Evolutionary conservation across 2,329 filamentous ascomycete species (phyloP).

Genomic region (Trichoderma cornu-damae): DNA sequence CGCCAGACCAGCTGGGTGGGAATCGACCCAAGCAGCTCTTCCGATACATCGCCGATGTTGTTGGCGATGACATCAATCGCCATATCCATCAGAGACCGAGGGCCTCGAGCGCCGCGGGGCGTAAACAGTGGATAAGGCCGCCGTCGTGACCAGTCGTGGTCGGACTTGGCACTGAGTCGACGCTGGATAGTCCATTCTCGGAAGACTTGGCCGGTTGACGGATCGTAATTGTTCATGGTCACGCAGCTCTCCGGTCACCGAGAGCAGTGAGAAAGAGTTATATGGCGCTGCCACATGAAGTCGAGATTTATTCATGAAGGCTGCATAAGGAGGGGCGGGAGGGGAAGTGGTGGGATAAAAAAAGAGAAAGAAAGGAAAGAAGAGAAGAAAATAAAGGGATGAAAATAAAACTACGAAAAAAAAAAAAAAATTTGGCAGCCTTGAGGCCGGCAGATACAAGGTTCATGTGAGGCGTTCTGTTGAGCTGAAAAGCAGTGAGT

Average conservation of each 20-base stretch:
- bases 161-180: conserved; percentile 23
- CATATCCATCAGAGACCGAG: conserved; percentile 38
- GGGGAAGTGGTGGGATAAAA: not conserved
- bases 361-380: not conserved
- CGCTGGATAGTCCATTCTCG: conserved; percentile 35
- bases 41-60: conserved; percentile 34
- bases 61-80: conserved; percentile 35
- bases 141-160: conserved; percentile 35
- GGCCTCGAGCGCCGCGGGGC: conserved; percentile 29
- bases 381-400: not conserved
- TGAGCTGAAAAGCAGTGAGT: not conserved
- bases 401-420: too few species aligned
- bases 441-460: not conserved
- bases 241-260: not conserved
- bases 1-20: conserved; percentile 34
- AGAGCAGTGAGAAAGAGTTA: not conserved
- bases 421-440: not conserved
- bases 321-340: not conserved
- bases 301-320: not conserved
- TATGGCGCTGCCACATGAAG: conserved; percentile 8
- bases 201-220: conserved; percentile 34
- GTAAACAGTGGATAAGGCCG: conserved; percentile 28
- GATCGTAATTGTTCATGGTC: conserved; percentile 35
- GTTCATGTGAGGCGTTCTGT: not conserved
- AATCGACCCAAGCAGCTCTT: conserved; percentile 33